Percentiles rank a stretch among this genome's conserved stretches.
These are phyloP conservation scores for Dittrichia graveolens DNA, from an alignment of 129 eudicot genomes.

Conservation along the genomic window DNA sequence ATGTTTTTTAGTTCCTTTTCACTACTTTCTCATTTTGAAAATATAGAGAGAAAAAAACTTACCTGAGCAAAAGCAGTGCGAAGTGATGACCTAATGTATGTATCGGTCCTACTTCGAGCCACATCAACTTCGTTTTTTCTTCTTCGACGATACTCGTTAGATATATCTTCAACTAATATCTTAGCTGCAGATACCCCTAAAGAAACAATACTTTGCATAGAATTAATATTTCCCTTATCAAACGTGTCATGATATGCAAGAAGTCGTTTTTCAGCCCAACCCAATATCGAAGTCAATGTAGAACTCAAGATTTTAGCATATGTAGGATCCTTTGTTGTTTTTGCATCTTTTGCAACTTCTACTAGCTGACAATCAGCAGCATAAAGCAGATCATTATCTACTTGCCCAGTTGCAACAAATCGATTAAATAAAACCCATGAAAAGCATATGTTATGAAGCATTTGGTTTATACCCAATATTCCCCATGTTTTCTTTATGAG, in stretches of 20 bases:
- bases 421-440: constrained; percentile 91
- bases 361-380: constrained; percentile 94
- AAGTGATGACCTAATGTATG: constrained; percentile 93
- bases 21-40: not conserved
- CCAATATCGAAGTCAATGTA: constrained; percentile 79
- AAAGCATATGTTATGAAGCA: constrained; percentile 89
- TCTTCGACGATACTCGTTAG: constrained; percentile 94
- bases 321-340: constrained; percentile 72
- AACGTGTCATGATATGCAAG: constrained; percentile 98
- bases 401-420: constrained; percentile 86
- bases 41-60: constrained; percentile 22
- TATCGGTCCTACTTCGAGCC: constrained; percentile 89
- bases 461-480: constrained; percentile 82
- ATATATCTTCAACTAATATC: constrained; percentile 90
- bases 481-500: constrained; percentile 96
- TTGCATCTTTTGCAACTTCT: constrained; percentile 97
- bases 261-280: constrained; percentile 96
- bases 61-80: constrained; percentile 99
- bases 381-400: constrained; percentile 68
- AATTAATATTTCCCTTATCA: constrained; percentile 65
- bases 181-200: constrained; percentile 91
- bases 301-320: constrained; percentile 78
- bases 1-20: not conserved
- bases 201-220: constrained; percentile 90
- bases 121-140: constrained; percentile 87